phyloP scores from a whole-genome alignment of 345 rosid species.

The Salix koriyanagi region DNA sequence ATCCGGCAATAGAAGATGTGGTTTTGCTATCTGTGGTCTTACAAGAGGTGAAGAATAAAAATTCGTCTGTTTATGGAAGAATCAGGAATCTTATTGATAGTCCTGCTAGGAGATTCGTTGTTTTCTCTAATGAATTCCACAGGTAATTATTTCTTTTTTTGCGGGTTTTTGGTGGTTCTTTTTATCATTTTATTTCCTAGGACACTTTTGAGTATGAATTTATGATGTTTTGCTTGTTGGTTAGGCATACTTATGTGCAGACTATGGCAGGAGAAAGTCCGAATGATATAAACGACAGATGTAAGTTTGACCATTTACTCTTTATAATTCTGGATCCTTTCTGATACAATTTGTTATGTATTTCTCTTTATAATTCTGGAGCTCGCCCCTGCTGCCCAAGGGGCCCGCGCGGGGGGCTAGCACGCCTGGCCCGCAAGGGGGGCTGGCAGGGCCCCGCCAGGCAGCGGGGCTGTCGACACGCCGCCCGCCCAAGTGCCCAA shows the following conservation, averaged over 20 bases:
- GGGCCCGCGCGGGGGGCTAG: no score
- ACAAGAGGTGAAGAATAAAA: conserved; percentile 93
- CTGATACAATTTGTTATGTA: background rate
- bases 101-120: conserved; percentile 61
- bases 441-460: no score
- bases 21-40: conserved; percentile 79
- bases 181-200: background rate
- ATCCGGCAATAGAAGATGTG: conserved; percentile 74
- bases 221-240: background rate
- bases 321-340: background rate
- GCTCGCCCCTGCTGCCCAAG: no score
- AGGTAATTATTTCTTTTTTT: conserved; percentile 36
- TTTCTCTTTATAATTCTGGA: background rate
- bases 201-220: background rate
- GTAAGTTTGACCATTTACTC: conserved; percentile 30
- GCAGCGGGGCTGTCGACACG: no score
- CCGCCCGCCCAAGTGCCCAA: no score
- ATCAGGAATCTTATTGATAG: conserved; percentile 74
- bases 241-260: conserved; percentile 83
- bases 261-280: conserved; percentile 78
- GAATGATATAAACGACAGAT: conserved; percentile 93
- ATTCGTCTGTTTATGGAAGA: conserved; percentile 63
- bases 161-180: background rate
- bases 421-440: no score
- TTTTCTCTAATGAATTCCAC: conserved; percentile 90